A percentile compares a stretch with the other conserved stretches of the same genome.
Conservation (phyloP, 1,284 basidiomycete species). For the Caloboletus firmus region DNA sequence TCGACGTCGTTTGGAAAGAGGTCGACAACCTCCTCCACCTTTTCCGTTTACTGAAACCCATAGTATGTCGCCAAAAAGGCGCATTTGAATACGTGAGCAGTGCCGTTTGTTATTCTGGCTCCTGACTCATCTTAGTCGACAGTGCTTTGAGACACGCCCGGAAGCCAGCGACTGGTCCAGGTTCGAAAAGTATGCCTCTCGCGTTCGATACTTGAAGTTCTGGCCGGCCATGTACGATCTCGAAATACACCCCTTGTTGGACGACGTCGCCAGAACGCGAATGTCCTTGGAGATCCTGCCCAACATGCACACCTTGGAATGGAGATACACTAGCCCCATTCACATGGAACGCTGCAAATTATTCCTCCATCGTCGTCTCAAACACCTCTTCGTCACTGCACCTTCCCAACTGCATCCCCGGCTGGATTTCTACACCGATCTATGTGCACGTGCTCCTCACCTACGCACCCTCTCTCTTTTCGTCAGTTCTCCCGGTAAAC, state of each 20-base stretch:
- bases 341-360: slow-evolving; percentile 39
- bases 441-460: slow-evolving; percentile 52
- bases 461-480: slow-evolving; percentile 47
- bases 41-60: slow-evolving; percentile 47
- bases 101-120: not conserved
- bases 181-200: slow-evolving; percentile 53
- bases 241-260: slow-evolving; percentile 39
- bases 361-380: slow-evolving; percentile 47
- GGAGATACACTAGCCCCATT: slow-evolving; percentile 29
- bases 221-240: slow-evolving; percentile 1
- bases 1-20: slow-evolving; percentile 54
- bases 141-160: slow-evolving; percentile 46
- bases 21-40: slow-evolving; percentile 46
- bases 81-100: slow-evolving; percentile 26
- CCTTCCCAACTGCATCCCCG: slow-evolving; percentile 14
- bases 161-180: slow-evolving; percentile 55
- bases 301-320: slow-evolving; percentile 49
- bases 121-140: not conserved
- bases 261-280: slow-evolving; percentile 56
- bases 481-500: slow-evolving; percentile 37
- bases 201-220: slow-evolving; percentile 48
- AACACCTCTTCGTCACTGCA: slow-evolving; percentile 30
- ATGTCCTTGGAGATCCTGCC: slow-evolving; percentile 53
- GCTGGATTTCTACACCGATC: slow-evolving; percentile 47
- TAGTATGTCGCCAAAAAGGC: slow-evolving; percentile 15